phyloP scores from a whole-genome alignment of 1,284 basidiomycete species.

The Ganoderma boninense region DNA sequence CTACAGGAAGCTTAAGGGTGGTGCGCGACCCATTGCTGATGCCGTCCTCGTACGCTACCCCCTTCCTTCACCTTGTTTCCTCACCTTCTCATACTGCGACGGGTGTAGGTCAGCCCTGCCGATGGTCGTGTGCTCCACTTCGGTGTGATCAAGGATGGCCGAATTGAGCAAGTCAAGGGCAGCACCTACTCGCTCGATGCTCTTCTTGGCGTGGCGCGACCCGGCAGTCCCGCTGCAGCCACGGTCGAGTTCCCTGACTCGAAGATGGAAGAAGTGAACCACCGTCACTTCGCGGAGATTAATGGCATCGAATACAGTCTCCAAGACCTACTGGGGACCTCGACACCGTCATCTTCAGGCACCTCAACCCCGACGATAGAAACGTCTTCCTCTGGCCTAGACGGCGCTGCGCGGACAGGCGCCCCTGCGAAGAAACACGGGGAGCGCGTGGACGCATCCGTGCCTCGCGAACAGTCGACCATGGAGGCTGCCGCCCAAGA shows the following conservation, averaged over 20 bases:
- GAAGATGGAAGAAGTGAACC: slow-evolving; percentile 71
- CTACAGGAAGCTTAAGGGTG: slow-evolving; percentile 88
- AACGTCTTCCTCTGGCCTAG: slow-evolving; percentile 24
- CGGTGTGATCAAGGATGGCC: slow-evolving; percentile 83
- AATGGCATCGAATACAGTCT: slow-evolving; percentile 98
- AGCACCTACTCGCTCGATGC: slow-evolving; percentile 97
- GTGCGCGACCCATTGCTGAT: slow-evolving; percentile 83
- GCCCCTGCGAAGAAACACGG: slow-evolving; percentile 61
- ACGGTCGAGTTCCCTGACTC: slow-evolving; percentile 53
- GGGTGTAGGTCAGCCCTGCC: slow-evolving; percentile 83
- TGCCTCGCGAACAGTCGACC: slow-evolving; percentile 59
- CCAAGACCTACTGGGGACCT: slow-evolving; percentile 77
- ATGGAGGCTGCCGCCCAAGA: slow-evolving; percentile 70
- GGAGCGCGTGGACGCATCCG: slow-evolving; percentile 70
- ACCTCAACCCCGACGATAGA: slow-evolving; percentile 37
- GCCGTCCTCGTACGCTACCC: slow-evolving; percentile 71
- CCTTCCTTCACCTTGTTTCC: not conserved
- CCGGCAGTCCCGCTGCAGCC: slow-evolving; percentile 48
- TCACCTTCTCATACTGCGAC: not conserved
- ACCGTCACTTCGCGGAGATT: slow-evolving; percentile 93
- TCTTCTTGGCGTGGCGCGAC: slow-evolving; percentile 79
- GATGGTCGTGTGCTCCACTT: slow-evolving; percentile 95
- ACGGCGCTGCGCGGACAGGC: slow-evolving; percentile 33
- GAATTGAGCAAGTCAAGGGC: slow-evolving; percentile 97
- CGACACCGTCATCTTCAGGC: slow-evolving; percentile 44